Base-by-base conservation (phyloP, 768 basidiomycete genomes). In the Phanerochaete sordida region DNA sequence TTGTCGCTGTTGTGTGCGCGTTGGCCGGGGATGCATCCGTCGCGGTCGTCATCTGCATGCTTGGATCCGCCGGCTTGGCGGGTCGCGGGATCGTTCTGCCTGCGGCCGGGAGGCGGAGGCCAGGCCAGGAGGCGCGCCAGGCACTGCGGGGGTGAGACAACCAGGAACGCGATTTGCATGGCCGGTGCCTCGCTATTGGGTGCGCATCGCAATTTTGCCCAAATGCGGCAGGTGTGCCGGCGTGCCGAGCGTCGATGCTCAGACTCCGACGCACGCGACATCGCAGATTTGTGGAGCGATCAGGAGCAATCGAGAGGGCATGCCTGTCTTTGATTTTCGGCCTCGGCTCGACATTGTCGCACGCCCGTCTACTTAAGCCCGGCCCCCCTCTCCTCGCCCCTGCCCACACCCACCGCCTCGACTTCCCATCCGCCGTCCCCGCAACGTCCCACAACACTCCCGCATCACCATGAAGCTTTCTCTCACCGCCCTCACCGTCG, bases 381-480 rank as follows among this genome's bases (percentile, higher is more conserved):
- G 6, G 15, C 13, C n/a, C 6, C 51, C 51, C 7, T 30, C 51
- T n/a, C 51, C 23, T 24, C 43, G 11, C 50, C 30, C 31, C 15
- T 23, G 48, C 12, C 31, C 30, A 15, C 30, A 23, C 31, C 50
- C 48, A 19, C 23, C 39, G 4, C 39, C 19, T 19, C 39, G 11
- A 9, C 39, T 16, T 43, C 39, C 39, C 39, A 4, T 43, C 39
- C 19, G 11, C 8, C 39, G 19, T 24, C 7, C 8, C 35, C 53
- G n/a, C 6, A 3, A 21, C 24, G 21, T 26, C 53, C 53, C 51
- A 33, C 51, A 26, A 50, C 49, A 19, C 19, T 28, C 28, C 23
- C 59, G n/a, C 13, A 27, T 47, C 57, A 59, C 33, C 58, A 69
- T 69, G 69, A 66, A 65, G 30, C 59, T 61, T 51, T 57, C 57